Conservation (phyloP, 805 yeast species). For the Saturnispora kantuleensis region DNA sequence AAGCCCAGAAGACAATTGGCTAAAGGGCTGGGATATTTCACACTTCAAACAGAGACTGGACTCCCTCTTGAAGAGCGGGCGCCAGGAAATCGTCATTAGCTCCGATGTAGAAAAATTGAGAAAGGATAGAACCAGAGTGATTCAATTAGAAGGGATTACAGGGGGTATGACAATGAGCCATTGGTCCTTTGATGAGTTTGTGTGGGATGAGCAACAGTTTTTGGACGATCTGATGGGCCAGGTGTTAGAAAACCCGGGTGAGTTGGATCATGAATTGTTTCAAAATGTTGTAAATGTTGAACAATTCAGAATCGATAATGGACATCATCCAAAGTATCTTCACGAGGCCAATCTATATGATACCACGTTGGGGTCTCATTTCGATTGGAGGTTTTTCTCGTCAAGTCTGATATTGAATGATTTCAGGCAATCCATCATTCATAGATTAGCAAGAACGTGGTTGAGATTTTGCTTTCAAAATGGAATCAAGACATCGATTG, state of each 20-base stretch:
- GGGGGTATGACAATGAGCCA: constrained; percentile 5
- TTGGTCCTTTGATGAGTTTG: constrained; percentile 10
- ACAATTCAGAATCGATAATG: constrained; percentile 8
- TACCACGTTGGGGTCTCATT: constrained; percentile 30
- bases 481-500: constrained; percentile 46
- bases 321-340: constrained; percentile 28
- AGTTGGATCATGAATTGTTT: constrained; percentile 10
- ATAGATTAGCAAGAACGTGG: constrained; percentile 45
- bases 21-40: constrained; percentile 16
- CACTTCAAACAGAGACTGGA: constrained; percentile 2
- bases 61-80: constrained; percentile 5
- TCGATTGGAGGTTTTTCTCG: constrained; percentile 39
- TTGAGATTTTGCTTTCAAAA: constrained; percentile 36
- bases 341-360: constrained; percentile 31
- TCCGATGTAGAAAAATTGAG: background rate
- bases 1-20: constrained; percentile 11
- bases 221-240: background rate
- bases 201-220: constrained; percentile 12
- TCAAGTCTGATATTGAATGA: constrained; percentile 16
- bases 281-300: constrained; percentile 8
- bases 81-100: constrained; percentile 9
- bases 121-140: constrained; percentile 3
- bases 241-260: background rate
- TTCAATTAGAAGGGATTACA: background rate
- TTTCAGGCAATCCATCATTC: constrained; percentile 27